Conservation (phyloP, 1,284 basidiomycete genomes). For the Papiliotrema terrestris region DNA sequence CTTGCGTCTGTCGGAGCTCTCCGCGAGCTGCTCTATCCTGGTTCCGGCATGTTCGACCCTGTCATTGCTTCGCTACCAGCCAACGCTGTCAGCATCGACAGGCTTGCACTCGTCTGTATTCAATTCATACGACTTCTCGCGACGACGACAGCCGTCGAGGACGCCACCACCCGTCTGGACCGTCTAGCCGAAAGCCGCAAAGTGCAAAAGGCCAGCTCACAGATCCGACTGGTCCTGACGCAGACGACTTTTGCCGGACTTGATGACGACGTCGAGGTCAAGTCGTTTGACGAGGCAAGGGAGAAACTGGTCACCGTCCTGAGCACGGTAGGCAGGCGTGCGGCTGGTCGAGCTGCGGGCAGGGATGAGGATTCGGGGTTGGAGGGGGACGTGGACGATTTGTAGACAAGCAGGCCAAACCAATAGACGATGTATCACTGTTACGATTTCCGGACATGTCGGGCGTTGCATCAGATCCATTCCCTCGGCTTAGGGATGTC, state of each 20-base stretch:
- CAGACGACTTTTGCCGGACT: conserved; percentile 39
- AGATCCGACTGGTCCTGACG: conserved; percentile 39
- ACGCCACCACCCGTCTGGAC: conserved; percentile 11
- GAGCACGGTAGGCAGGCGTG: conserved; percentile 34
- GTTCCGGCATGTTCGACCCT: conserved; percentile 12
- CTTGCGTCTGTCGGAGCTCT: conserved; percentile 37
- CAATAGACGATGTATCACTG: background rate
- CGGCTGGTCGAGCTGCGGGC: conserved; percentile 28
- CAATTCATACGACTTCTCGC: conserved; percentile 42
- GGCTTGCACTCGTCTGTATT: conserved; percentile 43
- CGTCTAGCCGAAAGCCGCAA: conserved; percentile 23
- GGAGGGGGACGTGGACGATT: conserved; percentile 41
- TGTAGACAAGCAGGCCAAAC: conserved; percentile 13
- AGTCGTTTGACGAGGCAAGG: conserved; percentile 34
- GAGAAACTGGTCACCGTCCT: conserved; percentile 42
- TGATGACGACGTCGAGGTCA: conserved; percentile 12
- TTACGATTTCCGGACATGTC: too few species aligned
- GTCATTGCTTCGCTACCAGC: conserved; percentile 8
- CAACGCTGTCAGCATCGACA: conserved; percentile 42
- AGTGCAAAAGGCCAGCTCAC: conserved; percentile 32
- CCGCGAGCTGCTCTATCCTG: conserved; percentile 43
- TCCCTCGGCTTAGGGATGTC: too few species aligned
- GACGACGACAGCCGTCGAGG: conserved; percentile 14
- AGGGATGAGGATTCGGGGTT: conserved; percentile 44
- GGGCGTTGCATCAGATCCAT: too few species aligned